A percentile compares a stretch with the other conserved stretches of the same genome.
Conservation (phyloP, 306 rosid genomes). For the Abrus pulchellus region DNA sequence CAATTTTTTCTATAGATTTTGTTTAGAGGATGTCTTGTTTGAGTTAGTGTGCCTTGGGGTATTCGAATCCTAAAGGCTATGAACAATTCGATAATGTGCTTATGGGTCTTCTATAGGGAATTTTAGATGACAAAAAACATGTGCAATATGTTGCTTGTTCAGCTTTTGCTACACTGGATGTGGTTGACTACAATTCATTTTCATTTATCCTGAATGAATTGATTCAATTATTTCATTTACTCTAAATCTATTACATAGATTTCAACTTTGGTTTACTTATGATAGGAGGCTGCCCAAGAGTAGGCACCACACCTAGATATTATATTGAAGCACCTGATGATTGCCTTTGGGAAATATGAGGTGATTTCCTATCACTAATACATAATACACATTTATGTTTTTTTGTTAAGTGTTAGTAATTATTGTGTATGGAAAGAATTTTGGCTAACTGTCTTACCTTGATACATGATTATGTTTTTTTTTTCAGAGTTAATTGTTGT, state of each 20-base stretch:
- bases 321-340: conserved; percentile 87
- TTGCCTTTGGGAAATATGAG: conserved; percentile 98
- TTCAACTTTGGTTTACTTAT: conserved; percentile 44
- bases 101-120: conserved; percentile 90
- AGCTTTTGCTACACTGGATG: conserved; percentile 99
- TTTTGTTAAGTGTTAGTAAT: conserved; percentile 33
- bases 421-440: no score
- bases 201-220: conserved; percentile 37
- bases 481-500: no score
- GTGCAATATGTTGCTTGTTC: conserved; percentile 99
- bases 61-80: conserved; percentile 81
- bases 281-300: conserved; percentile 97
- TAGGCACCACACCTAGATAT: conserved; percentile 89
- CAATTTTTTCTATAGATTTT: conserved; percentile 15
- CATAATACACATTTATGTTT: conserved; percentile 30
- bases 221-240: conserved; percentile 27
- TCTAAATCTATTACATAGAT: conserved; percentile 19
- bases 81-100: conserved; percentile 94
- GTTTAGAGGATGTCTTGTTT: conserved; percentile 41
- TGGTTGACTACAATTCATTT: conserved; percentile 69
- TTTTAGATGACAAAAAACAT: conserved; percentile 95
- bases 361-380: conserved; percentile 55
- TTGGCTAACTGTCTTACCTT: no score
- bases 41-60: conserved; percentile 59
- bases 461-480: no score